Evolutionary conservation across 805 yeast species (phyloP).

Genomic region (Limtongia smithiae): DNA sequence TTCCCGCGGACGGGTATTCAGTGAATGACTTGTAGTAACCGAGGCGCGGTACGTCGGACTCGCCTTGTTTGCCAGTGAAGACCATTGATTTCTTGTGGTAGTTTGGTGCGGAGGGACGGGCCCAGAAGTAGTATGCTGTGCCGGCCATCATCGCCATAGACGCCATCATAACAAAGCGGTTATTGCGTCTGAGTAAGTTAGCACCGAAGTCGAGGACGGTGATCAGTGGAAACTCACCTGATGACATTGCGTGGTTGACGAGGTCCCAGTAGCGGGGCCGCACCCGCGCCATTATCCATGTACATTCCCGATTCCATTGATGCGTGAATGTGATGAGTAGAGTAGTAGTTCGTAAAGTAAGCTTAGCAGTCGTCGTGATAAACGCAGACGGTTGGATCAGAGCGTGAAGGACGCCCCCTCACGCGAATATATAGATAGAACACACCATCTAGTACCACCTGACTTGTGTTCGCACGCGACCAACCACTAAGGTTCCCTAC

Average conservation of each 20-base stretch:
- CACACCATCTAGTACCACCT: too few species aligned
- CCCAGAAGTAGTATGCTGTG: constrained; percentile 11
- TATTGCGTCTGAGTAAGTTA: constrained; percentile 3
- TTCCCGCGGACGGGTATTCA: constrained; percentile 16
- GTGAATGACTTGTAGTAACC: constrained; percentile 4
- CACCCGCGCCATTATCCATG: too few species aligned
- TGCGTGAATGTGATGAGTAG: too few species aligned
- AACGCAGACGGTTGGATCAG: too few species aligned
- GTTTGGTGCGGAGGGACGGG: background rate
- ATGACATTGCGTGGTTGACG: background rate
- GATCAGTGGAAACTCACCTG: background rate
- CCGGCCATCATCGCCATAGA: constrained; percentile 12
- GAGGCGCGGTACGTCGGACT: background rate
- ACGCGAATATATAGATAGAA: too few species aligned
- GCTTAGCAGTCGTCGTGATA: too few species aligned
- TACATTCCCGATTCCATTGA: too few species aligned
- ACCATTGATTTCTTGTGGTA: background rate
- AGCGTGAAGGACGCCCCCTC: too few species aligned
- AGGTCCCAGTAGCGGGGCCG: background rate
- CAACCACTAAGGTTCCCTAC: too few species aligned
- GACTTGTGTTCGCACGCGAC: too few species aligned
- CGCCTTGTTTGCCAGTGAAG: background rate
- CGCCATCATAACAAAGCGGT: constrained; percentile 17
- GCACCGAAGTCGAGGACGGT: background rate
- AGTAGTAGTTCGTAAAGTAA: too few species aligned